A percentile compares a stretch with the other conserved stretches of the same genome.
phyloP scores from a whole-genome alignment of 2,329 filamentous ascomycete genomes.

The Clonostachys chloroleuca region DNA sequence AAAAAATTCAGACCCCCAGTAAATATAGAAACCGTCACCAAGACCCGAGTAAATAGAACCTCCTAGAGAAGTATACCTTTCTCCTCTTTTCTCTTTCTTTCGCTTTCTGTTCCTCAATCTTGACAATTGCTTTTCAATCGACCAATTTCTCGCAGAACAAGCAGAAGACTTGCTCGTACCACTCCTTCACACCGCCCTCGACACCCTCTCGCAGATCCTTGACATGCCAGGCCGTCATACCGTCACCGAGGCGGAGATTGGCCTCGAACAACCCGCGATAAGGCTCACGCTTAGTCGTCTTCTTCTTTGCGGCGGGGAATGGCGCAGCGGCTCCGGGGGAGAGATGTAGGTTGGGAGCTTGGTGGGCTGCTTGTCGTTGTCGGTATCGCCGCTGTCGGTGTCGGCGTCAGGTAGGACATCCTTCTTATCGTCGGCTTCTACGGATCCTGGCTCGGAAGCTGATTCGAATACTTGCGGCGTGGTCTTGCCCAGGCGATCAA shows the following conservation, averaged over 20 bases:
- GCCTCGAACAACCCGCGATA: constrained; percentile 50
- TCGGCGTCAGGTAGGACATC: constrained; percentile 1
- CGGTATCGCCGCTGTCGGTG: neutral
- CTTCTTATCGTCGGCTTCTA: constrained; percentile 9
- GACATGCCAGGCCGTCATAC: constrained; percentile 45
- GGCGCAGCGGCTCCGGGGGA: neutral
- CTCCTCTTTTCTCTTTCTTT: too few species aligned
- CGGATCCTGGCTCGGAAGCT: too few species aligned
- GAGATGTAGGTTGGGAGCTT: neutral
- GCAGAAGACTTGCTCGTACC: constrained; percentile 45
- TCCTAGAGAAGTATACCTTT: too few species aligned
- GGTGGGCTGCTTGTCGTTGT: constrained; percentile 4
- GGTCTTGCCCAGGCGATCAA: constrained; percentile 41
- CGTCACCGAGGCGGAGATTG: constrained; percentile 38
- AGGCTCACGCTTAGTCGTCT: constrained; percentile 1
- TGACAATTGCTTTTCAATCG: constrained; percentile 20
- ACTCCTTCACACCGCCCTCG: constrained; percentile 42
- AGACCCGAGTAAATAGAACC: too few species aligned
- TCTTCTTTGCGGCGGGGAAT: neutral
- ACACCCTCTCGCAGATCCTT: constrained; percentile 43
- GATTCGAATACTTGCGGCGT: constrained; percentile 37
- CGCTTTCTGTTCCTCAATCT: neutral
- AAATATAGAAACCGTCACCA: too few species aligned
- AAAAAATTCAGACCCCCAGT: too few species aligned
- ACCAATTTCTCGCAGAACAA: constrained; percentile 44